Conservation (phyloP, 2,329 filamentous ascomycete genomes). For the Hymenoscyphus salicellus region DNA sequence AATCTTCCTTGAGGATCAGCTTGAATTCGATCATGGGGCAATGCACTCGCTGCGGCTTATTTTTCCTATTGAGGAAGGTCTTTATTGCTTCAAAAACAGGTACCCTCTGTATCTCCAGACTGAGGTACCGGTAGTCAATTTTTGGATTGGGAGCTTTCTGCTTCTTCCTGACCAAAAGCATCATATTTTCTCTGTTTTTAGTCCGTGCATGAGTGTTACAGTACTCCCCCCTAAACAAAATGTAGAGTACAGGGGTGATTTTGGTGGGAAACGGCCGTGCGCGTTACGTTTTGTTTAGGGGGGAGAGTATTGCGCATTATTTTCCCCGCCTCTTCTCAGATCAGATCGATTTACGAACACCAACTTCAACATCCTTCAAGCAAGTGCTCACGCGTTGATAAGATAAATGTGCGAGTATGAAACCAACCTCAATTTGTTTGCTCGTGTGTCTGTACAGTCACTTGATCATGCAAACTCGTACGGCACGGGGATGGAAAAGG, state of each 20-base stretch:
- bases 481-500: too few species aligned
- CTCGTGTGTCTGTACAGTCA: background rate
- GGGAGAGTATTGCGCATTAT: background rate
- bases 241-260: too few species aligned
- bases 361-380: background rate
- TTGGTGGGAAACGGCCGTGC: too few species aligned
- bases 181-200: background rate
- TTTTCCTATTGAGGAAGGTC: background rate
- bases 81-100: background rate
- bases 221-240: too few species aligned
- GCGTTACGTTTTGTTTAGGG: too few species aligned
- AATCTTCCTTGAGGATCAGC: background rate
- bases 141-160: background rate
- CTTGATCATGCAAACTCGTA: background rate
- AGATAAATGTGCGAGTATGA: background rate
- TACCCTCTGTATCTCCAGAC: background rate
- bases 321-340: background rate
- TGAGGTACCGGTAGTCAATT: background rate
- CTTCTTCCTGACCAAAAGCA: too few species aligned
- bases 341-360: background rate
- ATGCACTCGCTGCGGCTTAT: background rate
- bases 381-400: background rate
- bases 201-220: background rate
- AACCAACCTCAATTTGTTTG: background rate
- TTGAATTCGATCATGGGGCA: background rate